Evolutionary conservation across 2,329 filamentous ascomycete genomes (phyloP), one percentile per base, ranked within the genome.

Genomic region (Aspergillus texensis): DNA sequence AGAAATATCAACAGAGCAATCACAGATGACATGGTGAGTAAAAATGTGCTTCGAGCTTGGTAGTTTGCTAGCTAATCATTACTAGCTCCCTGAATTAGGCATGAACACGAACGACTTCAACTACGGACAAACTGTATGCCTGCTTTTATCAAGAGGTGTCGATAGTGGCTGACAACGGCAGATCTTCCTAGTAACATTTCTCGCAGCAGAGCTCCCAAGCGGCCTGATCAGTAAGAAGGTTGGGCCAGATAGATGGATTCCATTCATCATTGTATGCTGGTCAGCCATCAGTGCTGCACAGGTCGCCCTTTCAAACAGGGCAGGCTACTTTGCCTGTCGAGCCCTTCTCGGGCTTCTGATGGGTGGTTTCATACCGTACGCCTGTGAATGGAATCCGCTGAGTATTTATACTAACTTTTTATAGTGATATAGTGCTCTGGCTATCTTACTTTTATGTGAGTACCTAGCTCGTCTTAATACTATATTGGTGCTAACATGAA

Each of bases 311-410:
- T 64, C 70, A 10, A 65, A 63, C 28, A 67, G 74, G 6, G 71
- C 77, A 1, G 75, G 73, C 6, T 84, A 80, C 62, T 82, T 79
- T 56, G 78, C 78, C 2, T 74, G 78, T 61, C 78, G 81, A 36
- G 78, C 77, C 3, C 66, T 84, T 2, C 67, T 85, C 2, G 83
- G 83, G 1, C 73, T 84, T 3, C 68, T 83, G 19, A 82, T 83
- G 78, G 83, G 83, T 24, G 83, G 83, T 0, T 85, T 84, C 61
- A 85, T 85, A 34, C 82, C 83, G 67, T 50, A n/a, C 3, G 46
- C 30, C n/a, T 24, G 4, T 10, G 12, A 11, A 9, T 50, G 1
- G 6, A 10, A 10, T 5, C n/a, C 6, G 24, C 14, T 10, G 14
- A 10, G 16, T 14, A 10, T 19, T 16, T 4, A 50, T 28, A 28